Evolutionary conservation across 202 grass and related monocot species (phyloP), one percentile per base, ranked within the genome.

Genomic region (Alloteropsis angusta): DNA sequence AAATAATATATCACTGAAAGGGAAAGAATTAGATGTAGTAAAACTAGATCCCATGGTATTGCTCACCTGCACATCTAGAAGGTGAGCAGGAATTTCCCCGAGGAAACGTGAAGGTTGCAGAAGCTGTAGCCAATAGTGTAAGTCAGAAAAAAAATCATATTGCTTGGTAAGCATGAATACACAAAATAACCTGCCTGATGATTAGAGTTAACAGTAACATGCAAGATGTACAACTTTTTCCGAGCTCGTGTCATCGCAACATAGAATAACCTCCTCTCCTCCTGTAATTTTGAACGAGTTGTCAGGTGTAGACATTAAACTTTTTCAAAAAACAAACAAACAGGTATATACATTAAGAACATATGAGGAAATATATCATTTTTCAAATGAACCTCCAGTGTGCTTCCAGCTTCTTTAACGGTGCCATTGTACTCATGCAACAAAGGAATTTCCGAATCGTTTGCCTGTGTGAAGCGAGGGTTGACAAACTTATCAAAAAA

Each of bases 191-290:
- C 21, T 75, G 85, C 94, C 91, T 97, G 94, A 53, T 87, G 82
- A 83, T 85, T 84, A 80, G 75, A 92, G 85, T 94, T 89, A 86
- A 97, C 68, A 54, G 90, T 90, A 25, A 87, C 64, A 70, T 92
- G 90, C 70, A 94, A 83, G 78, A 97, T 92, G 60, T 88, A 91
- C 71, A 97, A 60, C 64, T 90, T 92, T 77, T 90, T 97, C 83
- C 89, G 81, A 87, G 94, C 89, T 77, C 94, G 87, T 41, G 94
- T 94, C 89, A 97, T 97, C 42, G 94, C 91, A 52, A 97, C 94
- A 87, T 97, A 97, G 45, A 97, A 90, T 64, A 97, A 72, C 52
- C 94, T 90, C 59, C 94, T 86, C 58, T 97, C 94, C 89, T 97
- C 94, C 94, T 97, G 72, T 75, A 85, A 85, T 68, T 73, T 61